A percentile compares a stretch with the other conserved stretches of the same genome.
Conservation (phyloP, 176 grass and related monocot genomes). For the Avena eriantha region DNA sequence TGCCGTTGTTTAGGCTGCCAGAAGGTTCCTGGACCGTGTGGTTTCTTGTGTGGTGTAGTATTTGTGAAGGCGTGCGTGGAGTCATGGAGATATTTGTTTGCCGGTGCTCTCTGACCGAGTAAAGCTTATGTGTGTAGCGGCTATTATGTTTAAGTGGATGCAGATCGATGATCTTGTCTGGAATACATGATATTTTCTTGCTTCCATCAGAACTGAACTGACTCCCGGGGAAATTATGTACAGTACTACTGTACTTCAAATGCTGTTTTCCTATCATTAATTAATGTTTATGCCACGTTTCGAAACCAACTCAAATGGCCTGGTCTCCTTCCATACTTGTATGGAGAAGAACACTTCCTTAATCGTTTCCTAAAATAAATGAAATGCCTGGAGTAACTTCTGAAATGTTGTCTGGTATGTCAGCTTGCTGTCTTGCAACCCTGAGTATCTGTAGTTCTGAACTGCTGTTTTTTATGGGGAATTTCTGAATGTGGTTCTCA, state of each 20-base stretch:
- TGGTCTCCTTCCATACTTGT: not conserved
- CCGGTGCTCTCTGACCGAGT: not conserved
- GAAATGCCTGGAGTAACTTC: too few relatives aligned
- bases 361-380: not conserved
- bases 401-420: too few relatives aligned
- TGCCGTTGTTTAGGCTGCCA: not conserved
- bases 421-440: too few relatives aligned
- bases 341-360: not conserved
- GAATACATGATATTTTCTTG: not conserved
- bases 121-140: not conserved
- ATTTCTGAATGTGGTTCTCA: too few relatives aligned
- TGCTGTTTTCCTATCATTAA: too few relatives aligned
- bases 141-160: not conserved
- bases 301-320: not conserved
- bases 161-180: not conserved
- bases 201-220: not conserved
- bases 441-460: too few relatives aligned
- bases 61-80: not conserved
- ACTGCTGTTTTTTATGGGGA: too few relatives aligned
- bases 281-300: not conserved
- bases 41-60: not conserved
- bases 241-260: not conserved
- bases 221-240: too few relatives aligned
- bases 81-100: not conserved
- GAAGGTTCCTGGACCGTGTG: conserved; percentile 3